These are phyloP conservation scores for Epichloe gansuensis DNA, from an alignment of 2,329 filamentous ascomycete genomes.

Conservation along the genomic window DNA sequence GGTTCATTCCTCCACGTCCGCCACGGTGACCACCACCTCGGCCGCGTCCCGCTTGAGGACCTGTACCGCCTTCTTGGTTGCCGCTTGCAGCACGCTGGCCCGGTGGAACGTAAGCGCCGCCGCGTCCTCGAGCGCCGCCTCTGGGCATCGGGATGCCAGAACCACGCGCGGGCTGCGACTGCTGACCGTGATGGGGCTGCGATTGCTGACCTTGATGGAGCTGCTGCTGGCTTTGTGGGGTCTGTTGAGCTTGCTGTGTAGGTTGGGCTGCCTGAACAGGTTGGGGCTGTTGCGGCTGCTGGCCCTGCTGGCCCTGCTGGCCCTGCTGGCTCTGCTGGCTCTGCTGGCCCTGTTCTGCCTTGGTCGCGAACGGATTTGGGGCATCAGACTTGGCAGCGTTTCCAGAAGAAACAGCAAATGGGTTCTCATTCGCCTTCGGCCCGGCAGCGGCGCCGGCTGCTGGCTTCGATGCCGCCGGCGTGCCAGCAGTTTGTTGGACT, in stretches of 20 bases:
- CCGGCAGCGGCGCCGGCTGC: slow-evolving; percentile 3
- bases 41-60: slow-evolving; percentile 19
- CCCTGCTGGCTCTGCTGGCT: slow-evolving; percentile 6
- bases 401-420: not conserved
- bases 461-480: slow-evolving; percentile 10
- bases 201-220: slow-evolving; percentile 10
- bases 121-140: slow-evolving; percentile 28
- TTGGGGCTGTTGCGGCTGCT: not conserved
- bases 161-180: slow-evolving; percentile 11
- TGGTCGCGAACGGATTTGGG: slow-evolving; percentile 4
- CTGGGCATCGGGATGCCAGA: slow-evolving; percentile 31
- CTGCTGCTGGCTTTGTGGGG: not conserved
- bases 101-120: slow-evolving; percentile 26
- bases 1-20: slow-evolving; percentile 34
- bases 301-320: not conserved
- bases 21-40: slow-evolving; percentile 30
- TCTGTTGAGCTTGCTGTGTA: slow-evolving; percentile 9
- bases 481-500: slow-evolving; percentile 1
- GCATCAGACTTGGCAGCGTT: not conserved
- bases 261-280: not conserved
- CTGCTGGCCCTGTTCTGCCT: slow-evolving; percentile 5
- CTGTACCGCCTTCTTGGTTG: slow-evolving; percentile 22
- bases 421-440: not conserved
- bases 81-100: slow-evolving; percentile 24
- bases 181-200: slow-evolving; percentile 8